A percentile compares a stretch with the other conserved stretches of the same genome.
These are phyloP conservation scores for Gossypium anomalum DNA, from an alignment of 345 rosid genomes.

Conservation along the genomic window DNA sequence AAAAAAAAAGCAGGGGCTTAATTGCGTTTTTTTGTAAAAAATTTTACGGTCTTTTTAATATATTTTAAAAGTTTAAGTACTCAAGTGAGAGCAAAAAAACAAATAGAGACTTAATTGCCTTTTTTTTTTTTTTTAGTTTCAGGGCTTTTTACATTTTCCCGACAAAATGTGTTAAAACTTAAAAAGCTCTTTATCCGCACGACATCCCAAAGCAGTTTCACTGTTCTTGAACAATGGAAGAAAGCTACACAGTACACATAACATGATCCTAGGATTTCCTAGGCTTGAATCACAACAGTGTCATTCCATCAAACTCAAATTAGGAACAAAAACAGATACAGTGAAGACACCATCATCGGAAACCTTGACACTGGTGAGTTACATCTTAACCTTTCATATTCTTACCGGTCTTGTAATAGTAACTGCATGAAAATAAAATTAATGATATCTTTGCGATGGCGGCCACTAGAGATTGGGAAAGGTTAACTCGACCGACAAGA, in stretches of 20 bases:
- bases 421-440: no score
- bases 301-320: constrained; percentile 36
- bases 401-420: no score
- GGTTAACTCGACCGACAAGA: neutral
- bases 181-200: constrained; percentile 23
- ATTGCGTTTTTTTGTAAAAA: no score
- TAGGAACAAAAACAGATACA: constrained; percentile 67
- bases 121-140: no score
- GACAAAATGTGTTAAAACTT: neutral
- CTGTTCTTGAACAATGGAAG: constrained; percentile 59
- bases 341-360: constrained; percentile 72
- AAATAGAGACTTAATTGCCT: no score
- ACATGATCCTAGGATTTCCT: constrained; percentile 87
- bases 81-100: no score
- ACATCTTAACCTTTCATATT: neutral
- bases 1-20: no score
- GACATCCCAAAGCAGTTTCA: constrained; percentile 70
- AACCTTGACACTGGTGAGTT: constrained; percentile 77
- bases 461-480: no score
- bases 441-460: no score
- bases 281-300: constrained; percentile 49
- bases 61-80: no score
- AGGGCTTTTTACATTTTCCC: neutral
- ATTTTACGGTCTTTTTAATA: no score
- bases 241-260: constrained; percentile 50